Evolutionary conservation across 352 stramenopile genomes (phyloP).

Genomic region (Phytophthora melonis): DNA sequence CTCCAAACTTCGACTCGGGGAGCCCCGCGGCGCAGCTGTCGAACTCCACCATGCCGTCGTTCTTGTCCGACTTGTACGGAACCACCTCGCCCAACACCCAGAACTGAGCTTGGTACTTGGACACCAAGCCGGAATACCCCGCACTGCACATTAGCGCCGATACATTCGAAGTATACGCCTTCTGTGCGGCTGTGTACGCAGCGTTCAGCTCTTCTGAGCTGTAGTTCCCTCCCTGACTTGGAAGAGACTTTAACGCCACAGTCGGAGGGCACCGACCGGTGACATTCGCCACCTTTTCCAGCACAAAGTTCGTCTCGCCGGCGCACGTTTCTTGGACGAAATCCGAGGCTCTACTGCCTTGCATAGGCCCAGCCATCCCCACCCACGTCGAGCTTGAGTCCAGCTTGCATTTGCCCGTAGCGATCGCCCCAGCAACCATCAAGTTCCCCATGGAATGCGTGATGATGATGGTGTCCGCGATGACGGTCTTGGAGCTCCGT

Average conservation of each 20-base stretch:
- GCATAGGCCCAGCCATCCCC: constrained; percentile 42
- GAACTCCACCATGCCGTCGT: constrained; percentile 55
- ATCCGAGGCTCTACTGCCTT: constrained; percentile 51
- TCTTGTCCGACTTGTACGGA: constrained; percentile 41
- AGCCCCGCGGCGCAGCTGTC: constrained; percentile 50
- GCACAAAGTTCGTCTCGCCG: constrained; percentile 21
- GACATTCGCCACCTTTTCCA: constrained; percentile 35
- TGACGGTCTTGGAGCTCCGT: constrained; percentile 18
- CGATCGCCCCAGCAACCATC: constrained; percentile 40
- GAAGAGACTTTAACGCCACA: constrained; percentile 33
- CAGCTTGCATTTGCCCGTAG: constrained; percentile 45
- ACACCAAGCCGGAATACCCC: constrained; percentile 26
- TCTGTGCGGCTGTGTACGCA: constrained; percentile 34
- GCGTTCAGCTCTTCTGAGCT: constrained; percentile 14
- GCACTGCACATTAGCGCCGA: constrained; percentile 40
- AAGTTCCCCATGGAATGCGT: constrained; percentile 53
- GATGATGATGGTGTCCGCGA: constrained; percentile 45
- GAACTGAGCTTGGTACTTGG: constrained; percentile 30
- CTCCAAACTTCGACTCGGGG: constrained; percentile 36
- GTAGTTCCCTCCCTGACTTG: constrained; percentile 35
- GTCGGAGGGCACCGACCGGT: constrained; percentile 43
- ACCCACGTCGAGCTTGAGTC: constrained; percentile 44
- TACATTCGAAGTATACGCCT: constrained; percentile 36
- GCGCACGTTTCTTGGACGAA: constrained; percentile 43
- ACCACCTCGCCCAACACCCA: constrained; percentile 22